Percentiles rank a stretch among this genome's conserved stretches.
Evolutionary conservation across 2,329 filamentous ascomycete species (phyloP).

Genomic region (Aspergillaceae sp.): DNA sequence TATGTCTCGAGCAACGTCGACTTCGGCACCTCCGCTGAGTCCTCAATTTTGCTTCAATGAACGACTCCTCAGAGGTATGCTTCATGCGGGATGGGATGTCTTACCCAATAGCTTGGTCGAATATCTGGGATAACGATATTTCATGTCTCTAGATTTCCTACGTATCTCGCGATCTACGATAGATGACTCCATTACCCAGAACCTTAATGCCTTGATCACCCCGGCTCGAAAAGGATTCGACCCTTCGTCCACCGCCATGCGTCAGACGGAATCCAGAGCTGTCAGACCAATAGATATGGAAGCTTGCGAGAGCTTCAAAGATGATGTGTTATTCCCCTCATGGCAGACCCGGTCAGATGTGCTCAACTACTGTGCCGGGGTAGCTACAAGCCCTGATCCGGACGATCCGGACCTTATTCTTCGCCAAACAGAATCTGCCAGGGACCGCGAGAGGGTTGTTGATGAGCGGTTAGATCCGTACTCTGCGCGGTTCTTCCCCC

Average conservation of each 20-base stretch:
- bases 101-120: too few relatives aligned
- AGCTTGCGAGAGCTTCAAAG: constrained; percentile 64
- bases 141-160: constrained; percentile 63
- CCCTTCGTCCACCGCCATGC: constrained; percentile 62
- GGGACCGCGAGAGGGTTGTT: constrained; percentile 63
- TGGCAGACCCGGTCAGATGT: constrained; percentile 81
- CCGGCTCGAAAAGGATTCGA: constrained; percentile 67
- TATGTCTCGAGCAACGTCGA: constrained; percentile 35
- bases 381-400: constrained; percentile 79
- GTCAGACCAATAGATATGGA: constrained; percentile 49
- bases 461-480: constrained; percentile 91
- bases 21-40: constrained; percentile 48
- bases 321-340: constrained; percentile 71
- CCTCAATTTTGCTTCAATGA: constrained; percentile 74
- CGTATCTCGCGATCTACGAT: constrained; percentile 73
- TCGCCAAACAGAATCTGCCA: constrained; percentile 61
- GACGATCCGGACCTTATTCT: constrained; percentile 70
- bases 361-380: constrained; percentile 77
- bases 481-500: constrained; percentile 66
- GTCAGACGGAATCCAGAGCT: constrained; percentile 44
- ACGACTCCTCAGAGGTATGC: constrained; percentile 57
- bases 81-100: not conserved
- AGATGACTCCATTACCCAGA: constrained; percentile 89
- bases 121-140: not conserved
- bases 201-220: constrained; percentile 79